phyloP scores from a whole-genome alignment of 495 filamentous ascomycete genomes.

The Monascus purpureus region DNA sequence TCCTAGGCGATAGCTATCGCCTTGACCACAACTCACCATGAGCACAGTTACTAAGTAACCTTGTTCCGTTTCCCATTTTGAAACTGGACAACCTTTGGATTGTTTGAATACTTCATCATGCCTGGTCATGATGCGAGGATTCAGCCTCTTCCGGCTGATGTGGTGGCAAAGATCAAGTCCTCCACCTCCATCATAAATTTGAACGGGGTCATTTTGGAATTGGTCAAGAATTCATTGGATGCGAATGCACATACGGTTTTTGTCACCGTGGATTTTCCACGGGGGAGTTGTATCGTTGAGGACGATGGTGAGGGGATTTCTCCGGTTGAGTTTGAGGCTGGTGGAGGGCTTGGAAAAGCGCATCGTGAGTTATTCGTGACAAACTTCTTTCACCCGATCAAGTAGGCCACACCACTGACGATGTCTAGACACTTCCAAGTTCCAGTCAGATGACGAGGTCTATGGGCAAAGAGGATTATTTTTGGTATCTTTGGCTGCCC shows the following conservation, averaged over 20 bases:
- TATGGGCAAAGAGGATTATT: slow-evolving; percentile 66
- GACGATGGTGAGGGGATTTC: slow-evolving; percentile 77
- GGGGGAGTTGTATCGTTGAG: slow-evolving; percentile 72
- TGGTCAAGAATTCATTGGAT: slow-evolving; percentile 83
- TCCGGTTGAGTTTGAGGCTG: slow-evolving; percentile 52
- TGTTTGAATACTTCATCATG: background rate
- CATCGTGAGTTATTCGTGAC: slow-evolving; percentile 51
- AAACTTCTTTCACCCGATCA: too few relatives aligned
- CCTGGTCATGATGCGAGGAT: slow-evolving; percentile 31
- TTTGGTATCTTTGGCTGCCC: slow-evolving; percentile 59
- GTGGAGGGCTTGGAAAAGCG: slow-evolving; percentile 59
- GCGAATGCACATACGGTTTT: slow-evolving; percentile 57
- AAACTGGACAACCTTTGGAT: too few relatives aligned
- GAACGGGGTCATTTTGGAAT: slow-evolving; percentile 54
- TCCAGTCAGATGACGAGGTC: slow-evolving; percentile 20
- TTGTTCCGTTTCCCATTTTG: too few relatives aligned
- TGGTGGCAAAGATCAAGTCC: slow-evolving; percentile 76
- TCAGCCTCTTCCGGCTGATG: slow-evolving; percentile 55
- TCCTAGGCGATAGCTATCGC: too few relatives aligned
- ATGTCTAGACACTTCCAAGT: slow-evolving; percentile 70
- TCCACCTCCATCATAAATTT: slow-evolving; percentile 65
- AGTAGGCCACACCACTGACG: too few relatives aligned
- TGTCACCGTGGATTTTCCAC: slow-evolving; percentile 57
- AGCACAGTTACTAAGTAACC: too few relatives aligned
- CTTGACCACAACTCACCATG: too few relatives aligned